Evolutionary conservation across 2,329 filamentous ascomycete species (phyloP).

Genomic region (Nemania diffusa): DNA sequence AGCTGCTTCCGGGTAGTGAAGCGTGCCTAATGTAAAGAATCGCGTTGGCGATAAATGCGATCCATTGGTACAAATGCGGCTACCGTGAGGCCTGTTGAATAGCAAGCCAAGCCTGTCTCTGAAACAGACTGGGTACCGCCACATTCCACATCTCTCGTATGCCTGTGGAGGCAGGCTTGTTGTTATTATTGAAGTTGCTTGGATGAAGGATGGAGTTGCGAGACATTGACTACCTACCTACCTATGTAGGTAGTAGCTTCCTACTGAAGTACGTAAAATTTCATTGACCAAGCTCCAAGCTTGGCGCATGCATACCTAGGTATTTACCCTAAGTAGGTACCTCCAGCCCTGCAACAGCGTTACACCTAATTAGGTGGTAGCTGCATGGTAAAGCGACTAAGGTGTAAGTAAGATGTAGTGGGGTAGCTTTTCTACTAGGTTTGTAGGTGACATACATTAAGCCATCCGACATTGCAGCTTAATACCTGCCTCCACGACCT

Average conservation of each 20-base stretch:
- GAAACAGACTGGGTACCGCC: conserved; percentile 22
- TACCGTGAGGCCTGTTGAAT: conserved; percentile 7
- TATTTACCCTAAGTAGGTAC: too few species aligned
- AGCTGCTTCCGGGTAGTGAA: conserved; percentile 59
- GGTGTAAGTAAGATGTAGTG: too few species aligned
- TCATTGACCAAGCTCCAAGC: too few species aligned
- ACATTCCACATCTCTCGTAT: conserved; percentile 36
- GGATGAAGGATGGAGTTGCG: background rate
- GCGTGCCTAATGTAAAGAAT: conserved; percentile 26
- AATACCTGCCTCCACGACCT: too few species aligned
- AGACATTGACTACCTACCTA: background rate
- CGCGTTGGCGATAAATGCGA: conserved; percentile 10
- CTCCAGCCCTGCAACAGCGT: conserved; percentile 11
- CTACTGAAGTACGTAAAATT: too few species aligned
- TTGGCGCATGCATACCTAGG: too few species aligned
- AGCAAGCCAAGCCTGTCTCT: conserved; percentile 20
- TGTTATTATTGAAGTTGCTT: background rate
- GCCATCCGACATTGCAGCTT: too few species aligned
- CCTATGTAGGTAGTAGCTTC: too few species aligned
- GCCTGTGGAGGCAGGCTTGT: conserved; percentile 7
- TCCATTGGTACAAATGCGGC: background rate
- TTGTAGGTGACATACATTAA: too few species aligned
- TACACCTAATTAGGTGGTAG: too few species aligned
- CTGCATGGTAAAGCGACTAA: too few species aligned
- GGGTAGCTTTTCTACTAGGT: too few species aligned